phyloP scores from a whole-genome alignment of 75 land plant species.

The Pinus taeda region DNA sequence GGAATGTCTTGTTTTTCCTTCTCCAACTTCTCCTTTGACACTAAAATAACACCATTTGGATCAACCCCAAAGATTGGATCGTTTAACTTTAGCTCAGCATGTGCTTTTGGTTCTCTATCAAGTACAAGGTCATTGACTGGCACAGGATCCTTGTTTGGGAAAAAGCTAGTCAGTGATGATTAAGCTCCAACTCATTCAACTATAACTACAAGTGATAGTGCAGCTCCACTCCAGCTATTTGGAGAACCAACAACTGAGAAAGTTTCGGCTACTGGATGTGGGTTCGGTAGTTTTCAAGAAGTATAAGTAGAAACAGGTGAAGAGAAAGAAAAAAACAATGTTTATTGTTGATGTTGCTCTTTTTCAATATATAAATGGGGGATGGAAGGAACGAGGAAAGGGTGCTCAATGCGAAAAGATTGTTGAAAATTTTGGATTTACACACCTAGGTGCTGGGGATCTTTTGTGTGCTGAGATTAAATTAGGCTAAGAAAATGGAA shows the following conservation, averaged over 20 bases:
- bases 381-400: conserved; percentile 67
- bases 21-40: conserved; percentile 25
- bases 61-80: conserved; percentile 14
- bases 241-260: conserved; percentile 12
- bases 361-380: conserved; percentile 38
- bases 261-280: conserved; percentile 3
- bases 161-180: conserved; percentile 7
- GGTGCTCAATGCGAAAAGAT: conserved; percentile 89
- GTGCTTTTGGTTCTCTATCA: conserved; percentile 18
- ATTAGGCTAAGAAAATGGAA: conserved; percentile 84
- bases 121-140: conserved; percentile 9
- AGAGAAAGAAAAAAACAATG: conserved; percentile 51
- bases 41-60: conserved; percentile 11
- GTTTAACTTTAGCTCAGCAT: background rate
- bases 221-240: conserved; percentile 12
- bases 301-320: conserved; percentile 44
- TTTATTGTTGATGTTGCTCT: conserved; percentile 39
- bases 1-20: conserved; percentile 20
- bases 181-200: conserved; percentile 2
- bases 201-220: conserved; percentile 11
- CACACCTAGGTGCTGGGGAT: conserved; percentile 93
- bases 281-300: conserved; percentile 19
- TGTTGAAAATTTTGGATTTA: conserved; percentile 75
- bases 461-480: conserved; percentile 81
- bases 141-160: conserved; percentile 11